phyloP scores from a whole-genome alignment of 2,329 filamentous ascomycete species.

The Apiospora pterosperma region DNA sequence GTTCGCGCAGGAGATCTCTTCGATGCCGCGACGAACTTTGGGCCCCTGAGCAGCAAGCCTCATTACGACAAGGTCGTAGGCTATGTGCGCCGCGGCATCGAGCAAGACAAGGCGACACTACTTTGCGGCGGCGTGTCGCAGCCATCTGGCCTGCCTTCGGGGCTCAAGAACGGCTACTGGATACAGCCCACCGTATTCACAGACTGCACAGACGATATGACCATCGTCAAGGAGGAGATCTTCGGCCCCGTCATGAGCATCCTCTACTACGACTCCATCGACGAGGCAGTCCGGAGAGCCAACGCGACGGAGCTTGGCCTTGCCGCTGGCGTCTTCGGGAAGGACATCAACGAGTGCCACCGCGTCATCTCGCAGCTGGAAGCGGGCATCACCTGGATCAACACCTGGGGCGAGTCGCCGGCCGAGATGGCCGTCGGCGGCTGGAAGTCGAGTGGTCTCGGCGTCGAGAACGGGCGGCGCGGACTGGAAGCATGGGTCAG shows the following conservation, averaged over 20 bases:
- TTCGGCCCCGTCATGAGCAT: conserved; percentile 87
- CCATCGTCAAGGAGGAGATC: conserved; percentile 77
- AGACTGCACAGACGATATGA: conserved; percentile 80
- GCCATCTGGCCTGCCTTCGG: conserved; percentile 46
- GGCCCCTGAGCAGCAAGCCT: conserved; percentile 70
- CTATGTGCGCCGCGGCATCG: conserved; percentile 74
- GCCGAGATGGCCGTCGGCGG: conserved; percentile 91
- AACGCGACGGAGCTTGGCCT: conserved; percentile 77
- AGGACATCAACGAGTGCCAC: conserved; percentile 71
- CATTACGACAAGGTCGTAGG: conserved; percentile 76
- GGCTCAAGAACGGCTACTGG: conserved; percentile 70
- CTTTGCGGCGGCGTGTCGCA: conserved; percentile 67
- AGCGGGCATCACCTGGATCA: conserved; percentile 88
- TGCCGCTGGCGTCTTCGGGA: conserved; percentile 80
- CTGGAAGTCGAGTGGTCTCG: conserved; percentile 87
- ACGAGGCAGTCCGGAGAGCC: conserved; percentile 68
- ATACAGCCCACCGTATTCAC: conserved; percentile 81
- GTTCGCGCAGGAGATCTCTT: conserved; percentile 72
- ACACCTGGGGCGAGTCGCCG: conserved; percentile 89
- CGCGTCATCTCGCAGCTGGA: conserved; percentile 67
- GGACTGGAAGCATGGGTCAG: conserved; percentile 79
- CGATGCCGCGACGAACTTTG: conserved; percentile 74
- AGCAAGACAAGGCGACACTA: conserved; percentile 69
- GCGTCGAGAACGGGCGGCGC: conserved; percentile 79
- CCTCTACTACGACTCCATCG: conserved; percentile 66